Evolutionary conservation across 2,329 filamentous ascomycete species (phyloP), one percentile per base, ranked within the genome.

Genomic region (Sclerotinia trifoliorum): DNA sequence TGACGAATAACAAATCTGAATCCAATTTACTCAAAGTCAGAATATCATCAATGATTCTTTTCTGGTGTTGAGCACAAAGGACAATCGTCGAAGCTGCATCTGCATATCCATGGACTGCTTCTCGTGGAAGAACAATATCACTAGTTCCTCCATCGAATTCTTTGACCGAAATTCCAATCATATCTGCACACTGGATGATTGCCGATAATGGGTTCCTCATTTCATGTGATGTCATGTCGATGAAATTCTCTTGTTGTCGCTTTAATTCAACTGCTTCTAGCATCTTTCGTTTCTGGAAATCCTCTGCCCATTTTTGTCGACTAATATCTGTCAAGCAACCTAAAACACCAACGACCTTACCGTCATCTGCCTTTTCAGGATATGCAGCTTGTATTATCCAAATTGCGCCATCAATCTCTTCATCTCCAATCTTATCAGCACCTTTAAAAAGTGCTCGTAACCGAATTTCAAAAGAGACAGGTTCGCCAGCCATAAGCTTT

Each of bases 241-340:
- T 92, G 74, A 93, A 93, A 71, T 91, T 91, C 74, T 94, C 90
- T 75, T 94, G 92, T 75, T 91, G 89, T 6, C 88, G 80, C 73
- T 85, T 86, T 42, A 84, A 83, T 74, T 87, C 84, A 35, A 87
- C 82, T 1, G 85, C 85, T 70, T 87, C 84, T 55, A 71, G 32
- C 70, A 73, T 70, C 84, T 83, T 75, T 83, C 85, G 63, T 80
- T 80, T 74, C 52, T 75, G 73, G 21, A 74, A 73, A 19, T 55
- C 71, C 46, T 75, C 74, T 21, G 92, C 92, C 83, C 89, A 90
- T 77, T 96, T 96, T 77, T 95, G 91, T 66, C 90, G 86, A 35
- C 90, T 93, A 71, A 96, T 96, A 75, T 96, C 92, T 0, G 92
- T 94, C 65, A 96, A 89, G 75, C 88, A 91, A 65, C 90, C 91